Evolutionary conservation across 371 early-diverging fungal genomes (phyloP).

Genomic region (Saksenaea vasiformis): DNA sequence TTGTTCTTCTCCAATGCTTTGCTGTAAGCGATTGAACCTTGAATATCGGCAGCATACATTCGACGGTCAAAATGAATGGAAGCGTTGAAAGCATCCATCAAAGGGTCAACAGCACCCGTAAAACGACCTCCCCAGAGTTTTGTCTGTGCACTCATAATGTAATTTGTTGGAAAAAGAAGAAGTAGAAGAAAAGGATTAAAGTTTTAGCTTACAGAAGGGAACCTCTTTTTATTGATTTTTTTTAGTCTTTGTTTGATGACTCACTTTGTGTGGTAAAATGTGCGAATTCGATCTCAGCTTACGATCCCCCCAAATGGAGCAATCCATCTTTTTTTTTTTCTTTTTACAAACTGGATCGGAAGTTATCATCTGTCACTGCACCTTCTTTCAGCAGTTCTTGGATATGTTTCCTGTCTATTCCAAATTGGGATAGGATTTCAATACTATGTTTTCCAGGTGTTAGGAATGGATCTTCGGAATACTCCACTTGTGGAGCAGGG

Average conservation of each 20-base stretch:
- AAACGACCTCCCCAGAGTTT: constrained; percentile 89
- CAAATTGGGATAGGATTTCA: constrained; percentile 57
- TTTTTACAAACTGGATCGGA: background rate
- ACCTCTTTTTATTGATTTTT: background rate
- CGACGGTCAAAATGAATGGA: constrained; percentile 92
- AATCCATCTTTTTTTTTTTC: too few species aligned
- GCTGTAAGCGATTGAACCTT: constrained; percentile 91
- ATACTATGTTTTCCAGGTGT: constrained; percentile 57
- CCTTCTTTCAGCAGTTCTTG: background rate
- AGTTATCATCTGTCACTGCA: background rate
- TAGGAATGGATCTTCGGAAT: constrained; percentile 37
- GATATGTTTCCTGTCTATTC: constrained; percentile 27
- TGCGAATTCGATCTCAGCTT: background rate
- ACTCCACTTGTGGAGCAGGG: constrained; percentile 37
- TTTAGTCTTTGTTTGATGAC: constrained; percentile 10
- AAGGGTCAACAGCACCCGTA: constrained; percentile 88
- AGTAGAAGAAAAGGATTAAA: constrained; percentile 5
- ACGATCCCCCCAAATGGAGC: background rate
- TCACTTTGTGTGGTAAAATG: constrained; percentile 11
- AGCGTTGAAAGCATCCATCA: constrained; percentile 96
- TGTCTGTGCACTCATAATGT: constrained; percentile 27
- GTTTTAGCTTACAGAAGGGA: background rate
- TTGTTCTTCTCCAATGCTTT: constrained; percentile 75
- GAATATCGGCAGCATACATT: constrained; percentile 87
- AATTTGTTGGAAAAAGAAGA: background rate